phyloP scores from a whole-genome alignment of 2,329 filamentous ascomycete species.

The Pseudonectria foliicola region DNA sequence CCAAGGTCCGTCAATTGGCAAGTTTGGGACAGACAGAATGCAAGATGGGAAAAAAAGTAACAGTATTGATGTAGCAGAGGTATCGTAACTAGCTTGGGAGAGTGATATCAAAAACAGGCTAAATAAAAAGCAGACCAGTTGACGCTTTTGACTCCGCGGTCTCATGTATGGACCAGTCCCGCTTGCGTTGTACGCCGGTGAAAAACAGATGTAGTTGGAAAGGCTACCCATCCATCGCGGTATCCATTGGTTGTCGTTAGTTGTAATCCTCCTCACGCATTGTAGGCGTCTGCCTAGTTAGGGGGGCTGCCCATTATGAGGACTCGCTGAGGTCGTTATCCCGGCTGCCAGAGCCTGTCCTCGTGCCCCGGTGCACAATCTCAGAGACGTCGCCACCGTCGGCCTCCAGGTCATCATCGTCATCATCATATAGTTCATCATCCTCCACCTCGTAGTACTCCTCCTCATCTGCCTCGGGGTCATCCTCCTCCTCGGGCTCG shows the following conservation, averaged over 20 bases:
- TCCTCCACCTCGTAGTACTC: conserved; percentile 23
- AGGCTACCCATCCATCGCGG: conserved; percentile 11
- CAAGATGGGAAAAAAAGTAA: too few species aligned
- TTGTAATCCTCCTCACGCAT: conserved; percentile 1
- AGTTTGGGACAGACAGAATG: too few species aligned
- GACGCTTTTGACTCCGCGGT: too few species aligned
- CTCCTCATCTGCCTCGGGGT: conserved; percentile 17
- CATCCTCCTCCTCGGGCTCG: conserved; percentile 16
- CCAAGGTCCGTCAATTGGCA: too few species aligned
- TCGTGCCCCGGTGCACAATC: conserved; percentile 21
- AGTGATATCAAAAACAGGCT: too few species aligned
- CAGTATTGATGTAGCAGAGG: too few species aligned
- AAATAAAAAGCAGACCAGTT: too few species aligned
- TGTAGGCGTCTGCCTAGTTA: conserved; percentile 1
- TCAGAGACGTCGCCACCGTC: conserved; percentile 21
- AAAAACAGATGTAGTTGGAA: too few species aligned
- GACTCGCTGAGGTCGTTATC: conserved; percentile 19
- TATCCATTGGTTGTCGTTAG: conserved; percentile 9
- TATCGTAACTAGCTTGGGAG: too few species aligned
- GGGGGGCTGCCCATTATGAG: conserved; percentile 10
- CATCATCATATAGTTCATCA: conserved; percentile 20
- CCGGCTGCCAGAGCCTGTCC: conserved; percentile 21
- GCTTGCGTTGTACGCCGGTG: too few species aligned
- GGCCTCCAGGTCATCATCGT: conserved; percentile 21
- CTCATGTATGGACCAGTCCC: too few species aligned